A percentile compares a stretch with the other conserved stretches of the same genome.
phyloP scores from a whole-genome alignment of 306 rosid genomes.

The Cercis canadensis region DNA sequence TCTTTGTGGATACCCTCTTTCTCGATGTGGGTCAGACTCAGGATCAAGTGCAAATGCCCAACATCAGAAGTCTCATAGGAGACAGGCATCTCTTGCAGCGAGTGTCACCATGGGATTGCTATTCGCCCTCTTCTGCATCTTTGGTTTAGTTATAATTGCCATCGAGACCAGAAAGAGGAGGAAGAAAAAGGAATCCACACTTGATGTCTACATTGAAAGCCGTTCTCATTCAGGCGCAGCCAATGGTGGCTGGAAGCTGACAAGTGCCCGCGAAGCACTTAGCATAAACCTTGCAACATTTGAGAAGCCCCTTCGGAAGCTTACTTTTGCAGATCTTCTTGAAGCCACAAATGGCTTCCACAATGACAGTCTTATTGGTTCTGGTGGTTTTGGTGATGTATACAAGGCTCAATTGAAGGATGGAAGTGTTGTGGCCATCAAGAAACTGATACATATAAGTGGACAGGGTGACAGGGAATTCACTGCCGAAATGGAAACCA shows the following conservation, averaged over 20 bases:
- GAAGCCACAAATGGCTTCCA: constrained; percentile 72
- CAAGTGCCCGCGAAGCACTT: constrained; percentile 63
- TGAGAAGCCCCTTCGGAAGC: constrained; percentile 70
- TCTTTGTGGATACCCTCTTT: constrained; percentile 73
- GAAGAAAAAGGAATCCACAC: constrained; percentile 56
- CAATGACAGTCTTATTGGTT: constrained; percentile 62
- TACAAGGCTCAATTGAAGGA: constrained; percentile 75
- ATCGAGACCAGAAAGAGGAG: constrained; percentile 58
- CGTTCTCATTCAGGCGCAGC: constrained; percentile 55
- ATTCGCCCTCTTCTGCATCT: constrained; percentile 65
- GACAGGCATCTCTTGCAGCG: constrained; percentile 62
- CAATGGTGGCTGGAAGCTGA: constrained; percentile 58
- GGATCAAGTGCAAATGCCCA: constrained; percentile 36
- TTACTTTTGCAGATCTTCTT: constrained; percentile 73
- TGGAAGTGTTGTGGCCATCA: constrained; percentile 71
- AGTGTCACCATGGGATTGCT: constrained; percentile 73
- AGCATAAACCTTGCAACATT: constrained; percentile 72
- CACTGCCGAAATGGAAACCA: constrained; percentile 85
- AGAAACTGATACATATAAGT: constrained; percentile 68
- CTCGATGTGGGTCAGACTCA: constrained; percentile 38
- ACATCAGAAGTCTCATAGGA: constrained; percentile 52
- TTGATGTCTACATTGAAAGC: constrained; percentile 53
- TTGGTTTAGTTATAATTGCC: constrained; percentile 59
- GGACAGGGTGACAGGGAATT: constrained; percentile 82
- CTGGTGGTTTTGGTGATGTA: constrained; percentile 78